These are phyloP conservation scores for Kuraishia borneana DNA, from an alignment of 805 yeast genomes.

Conservation along the genomic window DNA sequence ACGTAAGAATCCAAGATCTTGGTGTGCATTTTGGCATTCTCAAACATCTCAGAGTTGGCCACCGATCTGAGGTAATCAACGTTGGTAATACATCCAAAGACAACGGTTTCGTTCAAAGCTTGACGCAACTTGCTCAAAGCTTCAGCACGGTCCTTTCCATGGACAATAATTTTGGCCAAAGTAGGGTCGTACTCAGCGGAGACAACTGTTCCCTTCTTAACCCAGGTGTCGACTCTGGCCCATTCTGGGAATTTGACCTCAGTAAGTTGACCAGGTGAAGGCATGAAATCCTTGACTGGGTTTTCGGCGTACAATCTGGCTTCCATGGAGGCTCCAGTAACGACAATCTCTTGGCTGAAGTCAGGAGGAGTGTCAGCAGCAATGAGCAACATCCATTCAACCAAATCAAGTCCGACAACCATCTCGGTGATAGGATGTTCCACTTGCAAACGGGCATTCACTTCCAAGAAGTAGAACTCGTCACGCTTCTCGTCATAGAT, in stretches of 20 bases:
- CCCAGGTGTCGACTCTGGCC: conserved; percentile 97
- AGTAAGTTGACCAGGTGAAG: conserved; percentile 90
- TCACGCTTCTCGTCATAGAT: conserved; percentile 81
- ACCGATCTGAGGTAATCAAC: conserved; percentile 81
- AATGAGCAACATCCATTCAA: conserved; percentile 91
- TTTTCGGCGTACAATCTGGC: conserved; percentile 95
- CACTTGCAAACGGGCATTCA: conserved; percentile 92
- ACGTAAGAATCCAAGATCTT: conserved; percentile 75
- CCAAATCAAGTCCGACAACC: conserved; percentile 90
- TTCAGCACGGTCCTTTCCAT: conserved; percentile 80
- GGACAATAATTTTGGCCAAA: conserved; percentile 90
- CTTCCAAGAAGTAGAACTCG: conserved; percentile 90
- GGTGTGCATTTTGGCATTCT: conserved; percentile 73
- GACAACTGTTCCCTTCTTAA: conserved; percentile 71
- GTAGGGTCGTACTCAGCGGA: conserved; percentile 96
- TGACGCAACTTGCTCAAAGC: conserved; percentile 66
- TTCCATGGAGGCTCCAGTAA: conserved; percentile 90
- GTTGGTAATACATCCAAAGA: conserved; percentile 83
- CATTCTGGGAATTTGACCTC: conserved; percentile 78
- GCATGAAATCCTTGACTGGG: conserved; percentile 89
- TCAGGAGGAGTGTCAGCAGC: conserved; percentile 88
- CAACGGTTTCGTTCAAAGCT: conserved; percentile 79
- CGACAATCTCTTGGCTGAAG: conserved; percentile 44
- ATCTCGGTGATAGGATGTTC: conserved; percentile 96
- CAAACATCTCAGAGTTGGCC: conserved; percentile 78